Conservation (phyloP, 768 basidiomycete species). For the Wakefieldia striispora region DNA sequence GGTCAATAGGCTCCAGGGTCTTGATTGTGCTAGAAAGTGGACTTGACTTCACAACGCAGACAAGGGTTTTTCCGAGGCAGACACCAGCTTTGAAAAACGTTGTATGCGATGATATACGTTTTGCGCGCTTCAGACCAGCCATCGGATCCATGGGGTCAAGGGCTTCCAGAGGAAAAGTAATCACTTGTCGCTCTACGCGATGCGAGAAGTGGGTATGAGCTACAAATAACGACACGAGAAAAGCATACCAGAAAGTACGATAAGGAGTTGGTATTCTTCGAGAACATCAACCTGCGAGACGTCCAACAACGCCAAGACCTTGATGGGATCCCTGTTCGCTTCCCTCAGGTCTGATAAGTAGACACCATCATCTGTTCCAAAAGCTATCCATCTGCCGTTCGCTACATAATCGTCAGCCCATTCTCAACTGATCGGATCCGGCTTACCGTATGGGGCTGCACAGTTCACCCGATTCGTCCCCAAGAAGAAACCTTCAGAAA, state of each 20-base stretch:
- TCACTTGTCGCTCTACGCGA: conserved; percentile 85
- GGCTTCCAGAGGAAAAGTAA: conserved; percentile 93
- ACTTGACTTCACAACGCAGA: conserved; percentile 96
- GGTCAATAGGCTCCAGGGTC: conserved; percentile 93
- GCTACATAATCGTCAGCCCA: conserved; percentile 42
- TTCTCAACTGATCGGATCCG: neutral
- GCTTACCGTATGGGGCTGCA: conserved; percentile 82
- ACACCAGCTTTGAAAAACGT: conserved; percentile 97
- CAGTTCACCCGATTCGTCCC: conserved; percentile 89
- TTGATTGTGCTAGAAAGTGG: conserved; percentile 97
- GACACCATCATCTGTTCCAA: conserved; percentile 97
- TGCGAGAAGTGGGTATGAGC: conserved; percentile 6
- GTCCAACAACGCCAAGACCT: conserved; percentile 84
- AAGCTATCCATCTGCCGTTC: conserved; percentile 81
- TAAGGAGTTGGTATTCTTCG: conserved; percentile 91
- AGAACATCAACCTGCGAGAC: conserved; percentile 95
- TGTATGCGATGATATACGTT: conserved; percentile 93
- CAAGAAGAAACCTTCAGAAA: conserved; percentile 88
- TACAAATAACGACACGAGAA: neutral
- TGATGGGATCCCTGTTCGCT: conserved; percentile 74
- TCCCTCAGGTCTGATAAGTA: conserved; percentile 89
- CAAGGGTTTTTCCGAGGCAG: conserved; percentile 86
- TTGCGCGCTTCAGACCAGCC: conserved; percentile 89
- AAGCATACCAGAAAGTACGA: conserved; percentile 91
- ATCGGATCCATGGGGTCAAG: conserved; percentile 88